phyloP scores from a whole-genome alignment of 345 rosid species.

The Eutrema heterophyllum region DNA sequence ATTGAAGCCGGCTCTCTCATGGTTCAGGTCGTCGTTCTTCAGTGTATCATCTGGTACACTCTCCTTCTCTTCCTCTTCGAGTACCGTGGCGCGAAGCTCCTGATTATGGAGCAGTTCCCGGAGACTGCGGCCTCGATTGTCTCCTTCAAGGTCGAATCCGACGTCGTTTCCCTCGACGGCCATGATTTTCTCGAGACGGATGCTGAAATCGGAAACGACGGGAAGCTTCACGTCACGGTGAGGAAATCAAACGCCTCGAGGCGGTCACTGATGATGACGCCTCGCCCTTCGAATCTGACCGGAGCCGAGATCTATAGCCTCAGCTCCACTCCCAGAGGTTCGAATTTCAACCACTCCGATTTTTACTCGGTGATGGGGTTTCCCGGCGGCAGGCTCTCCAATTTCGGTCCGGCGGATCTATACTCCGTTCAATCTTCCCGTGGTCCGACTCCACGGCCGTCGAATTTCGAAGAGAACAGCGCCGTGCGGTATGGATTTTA shows the following conservation, averaged over 20 bases:
- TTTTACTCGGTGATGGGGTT: constrained; percentile 86
- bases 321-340: constrained; percentile 89
- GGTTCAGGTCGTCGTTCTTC: constrained; percentile 94
- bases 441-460: constrained; percentile 76
- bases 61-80: constrained; percentile 83
- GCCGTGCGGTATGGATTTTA: constrained; percentile 60
- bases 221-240: constrained; percentile 84
- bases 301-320: constrained; percentile 93
- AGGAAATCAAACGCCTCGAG: constrained; percentile 86
- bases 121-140: constrained; percentile 91
- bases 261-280: constrained; percentile 66
- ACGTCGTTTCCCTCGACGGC: constrained; percentile 80
- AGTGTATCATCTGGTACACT: constrained; percentile 97
- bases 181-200: constrained; percentile 76
- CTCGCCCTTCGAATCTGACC: constrained; percentile 82
- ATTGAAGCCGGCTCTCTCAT: constrained; percentile 62
- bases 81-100: constrained; percentile 82
- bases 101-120: constrained; percentile 93
- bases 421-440: constrained; percentile 76
- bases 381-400: constrained; percentile 69
- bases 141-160: constrained; percentile 88
- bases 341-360: constrained; percentile 84
- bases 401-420: constrained; percentile 77
- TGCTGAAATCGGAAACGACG: constrained; percentile 80
- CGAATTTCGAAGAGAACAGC: constrained; percentile 76